Evolutionary conservation across 305 asterid species (phyloP), one percentile per base, ranked within the genome.

Genomic region (Fraxinus velutina): DNA sequence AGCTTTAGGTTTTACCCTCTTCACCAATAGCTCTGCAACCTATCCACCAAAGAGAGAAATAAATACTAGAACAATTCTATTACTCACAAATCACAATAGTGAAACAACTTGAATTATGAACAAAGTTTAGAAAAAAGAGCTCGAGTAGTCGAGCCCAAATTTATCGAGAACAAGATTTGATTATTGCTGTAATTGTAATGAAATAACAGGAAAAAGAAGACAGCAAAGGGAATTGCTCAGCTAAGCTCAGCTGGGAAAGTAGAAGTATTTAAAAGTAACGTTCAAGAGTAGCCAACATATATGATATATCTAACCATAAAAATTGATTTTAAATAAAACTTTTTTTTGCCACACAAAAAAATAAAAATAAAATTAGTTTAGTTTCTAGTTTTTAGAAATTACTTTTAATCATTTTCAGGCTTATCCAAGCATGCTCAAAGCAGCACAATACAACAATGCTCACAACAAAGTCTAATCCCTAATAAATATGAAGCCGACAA

Each of bases 1-100:
- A 37, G 91, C 97, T 79, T 87, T 84, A 9, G 91, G 86, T 6
- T 81, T 34, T n/a, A 82, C 83, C 80, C 94, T 91, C 88, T 85
- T 86, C 84, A 79, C 87, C 76, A 92, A 2, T 55, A 83, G 12
- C 86, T 91, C 93, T 29, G 95, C 98, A 79, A 90, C 94, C 98
- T 93, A 82, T 78, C 44, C 21, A 6, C 10, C 70, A 19, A 6
- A 12, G 17, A 27, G 30, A 62, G 21, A 21, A 62, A 13, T 73
- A 37, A 64, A 64, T 0, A 50, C n/a, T 27, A 4, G 30, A 66
- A 66, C 73, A 27, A 34, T 24, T 8, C 2, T 9, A 24, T 10
- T 24, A 66, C 3, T 29, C 32, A 29, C 68, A 57, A 57, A 0
- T 29, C 32, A 29, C 68, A 57, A 57, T 2, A 2, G 70, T 57